These are phyloP conservation scores for Claviceps pazoutovae DNA, from an alignment of 2,329 filamentous ascomycete species.

Conservation along the genomic window DNA sequence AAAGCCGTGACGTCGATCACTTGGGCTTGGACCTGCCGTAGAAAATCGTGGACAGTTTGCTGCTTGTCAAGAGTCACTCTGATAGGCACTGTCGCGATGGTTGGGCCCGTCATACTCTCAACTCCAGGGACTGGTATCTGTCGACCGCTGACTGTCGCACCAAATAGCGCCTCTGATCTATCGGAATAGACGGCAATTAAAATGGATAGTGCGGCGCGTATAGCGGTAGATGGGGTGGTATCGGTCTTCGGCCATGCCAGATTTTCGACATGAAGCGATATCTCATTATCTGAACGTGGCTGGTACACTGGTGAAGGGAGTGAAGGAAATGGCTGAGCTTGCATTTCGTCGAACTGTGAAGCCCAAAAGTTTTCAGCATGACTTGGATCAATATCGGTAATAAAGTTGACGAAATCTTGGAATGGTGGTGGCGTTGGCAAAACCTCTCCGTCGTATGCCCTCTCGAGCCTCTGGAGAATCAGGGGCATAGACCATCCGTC, in stretches of 20 bases:
- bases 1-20: constrained; percentile 1
- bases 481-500: constrained; percentile 36
- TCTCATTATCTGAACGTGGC: constrained; percentile 14
- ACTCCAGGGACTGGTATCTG: constrained; percentile 12
- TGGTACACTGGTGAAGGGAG: not conserved
- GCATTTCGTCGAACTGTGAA: not conserved
- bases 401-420: constrained; percentile 27
- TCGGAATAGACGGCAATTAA: constrained; percentile 21
- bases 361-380: not conserved
- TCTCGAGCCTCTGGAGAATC: constrained; percentile 25
- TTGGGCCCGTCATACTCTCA: constrained; percentile 15
- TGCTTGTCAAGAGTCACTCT: constrained; percentile 15
- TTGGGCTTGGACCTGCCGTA: constrained; percentile 19
- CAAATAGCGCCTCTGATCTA: constrained; percentile 18
- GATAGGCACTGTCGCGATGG: constrained; percentile 15
- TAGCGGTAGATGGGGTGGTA: constrained; percentile 7
- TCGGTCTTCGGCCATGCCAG: constrained; percentile 11
- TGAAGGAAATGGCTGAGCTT: not conserved
- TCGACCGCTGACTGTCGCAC: constrained; percentile 12
- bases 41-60: constrained; percentile 21
- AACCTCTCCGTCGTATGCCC: constrained; percentile 16
- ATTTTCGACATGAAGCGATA: constrained; percentile 17
- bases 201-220: constrained; percentile 15
- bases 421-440: constrained; percentile 18
- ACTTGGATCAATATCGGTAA: not conserved